Evolutionary conservation across 208 protist genomes (phyloP).

Genomic region (Naegleria fowleri): DNA sequence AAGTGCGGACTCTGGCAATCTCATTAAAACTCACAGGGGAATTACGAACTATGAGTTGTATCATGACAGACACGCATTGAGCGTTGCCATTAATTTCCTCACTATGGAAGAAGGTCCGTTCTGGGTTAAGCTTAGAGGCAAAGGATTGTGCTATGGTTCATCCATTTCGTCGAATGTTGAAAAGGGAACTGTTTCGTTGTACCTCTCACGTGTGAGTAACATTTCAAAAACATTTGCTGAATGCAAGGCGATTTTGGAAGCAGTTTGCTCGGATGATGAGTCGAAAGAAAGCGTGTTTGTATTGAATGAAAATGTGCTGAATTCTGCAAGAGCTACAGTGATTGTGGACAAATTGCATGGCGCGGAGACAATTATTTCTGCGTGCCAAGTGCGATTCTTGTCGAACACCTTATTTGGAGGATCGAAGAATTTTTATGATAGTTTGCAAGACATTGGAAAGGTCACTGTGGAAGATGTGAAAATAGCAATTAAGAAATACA

Average conservation of each 20-base stretch:
- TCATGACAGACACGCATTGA: conserved; percentile 3
- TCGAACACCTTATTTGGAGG: background rate
- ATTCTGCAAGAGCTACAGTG: background rate
- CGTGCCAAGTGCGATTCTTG: background rate
- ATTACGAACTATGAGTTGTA: conserved; percentile 17
- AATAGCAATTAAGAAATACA: background rate
- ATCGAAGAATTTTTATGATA: background rate
- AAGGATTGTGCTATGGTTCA: conserved; percentile 42
- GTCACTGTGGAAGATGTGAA: background rate
- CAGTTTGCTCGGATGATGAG: background rate
- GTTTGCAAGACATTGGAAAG: background rate
- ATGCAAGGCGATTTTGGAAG: background rate
- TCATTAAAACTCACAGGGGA: conserved; percentile 25
- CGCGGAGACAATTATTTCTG: background rate
- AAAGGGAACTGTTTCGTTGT: conserved; percentile 9
- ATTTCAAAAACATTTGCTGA: conserved; percentile 22
- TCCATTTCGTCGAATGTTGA: background rate
- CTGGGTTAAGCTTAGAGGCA: conserved; percentile 46
- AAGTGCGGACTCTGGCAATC: conserved; percentile 33
- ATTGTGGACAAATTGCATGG: background rate
- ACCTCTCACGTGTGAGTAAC: background rate
- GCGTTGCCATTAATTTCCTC: conserved; percentile 43
- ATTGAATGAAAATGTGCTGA: background rate
- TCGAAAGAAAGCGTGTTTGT: background rate
- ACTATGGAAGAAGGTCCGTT: conserved; percentile 45